Evolutionary conservation across 352 stramenopile genomes (phyloP).

Genomic region (Phytophthora citrophthora): DNA sequence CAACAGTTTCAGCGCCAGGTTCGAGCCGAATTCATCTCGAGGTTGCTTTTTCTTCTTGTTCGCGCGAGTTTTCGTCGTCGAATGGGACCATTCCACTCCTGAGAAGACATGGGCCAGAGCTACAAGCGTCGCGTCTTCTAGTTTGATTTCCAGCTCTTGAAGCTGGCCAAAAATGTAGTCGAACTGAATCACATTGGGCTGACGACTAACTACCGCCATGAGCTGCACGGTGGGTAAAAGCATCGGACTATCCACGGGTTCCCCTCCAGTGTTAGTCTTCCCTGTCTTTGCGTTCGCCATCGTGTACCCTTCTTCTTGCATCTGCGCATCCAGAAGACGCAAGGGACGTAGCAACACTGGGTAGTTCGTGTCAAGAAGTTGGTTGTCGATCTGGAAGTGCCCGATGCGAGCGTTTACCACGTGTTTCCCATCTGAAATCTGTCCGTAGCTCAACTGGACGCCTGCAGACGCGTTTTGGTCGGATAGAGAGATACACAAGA

Average conservation of each 20-base stretch:
- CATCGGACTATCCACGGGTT: constrained; percentile 31
- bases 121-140: constrained; percentile 82
- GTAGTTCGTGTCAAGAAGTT: constrained; percentile 87
- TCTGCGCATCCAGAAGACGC: constrained; percentile 65
- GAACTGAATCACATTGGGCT: constrained; percentile 75
- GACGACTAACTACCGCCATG: constrained; percentile 76
- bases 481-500: constrained; percentile 78
- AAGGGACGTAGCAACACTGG: constrained; percentile 79
- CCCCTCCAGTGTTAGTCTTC: constrained; percentile 10
- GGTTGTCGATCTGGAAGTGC: constrained; percentile 88
- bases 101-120: constrained; percentile 79
- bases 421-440: constrained; percentile 73
- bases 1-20: constrained; percentile 57
- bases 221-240: constrained; percentile 81
- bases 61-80: constrained; percentile 23
- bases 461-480: constrained; percentile 72
- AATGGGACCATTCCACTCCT: constrained; percentile 68
- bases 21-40: constrained; percentile 45
- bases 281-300: constrained; percentile 31
- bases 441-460: constrained; percentile 79
- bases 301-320: constrained; percentile 63
- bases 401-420: constrained; percentile 80
- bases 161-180: constrained; percentile 90
- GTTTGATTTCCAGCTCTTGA: constrained; percentile 87
- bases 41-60: constrained; percentile 27